These are phyloP conservation scores for Trypanosoma conorhini DNA, from an alignment of 208 protist genomes.

Conservation along the genomic window DNA sequence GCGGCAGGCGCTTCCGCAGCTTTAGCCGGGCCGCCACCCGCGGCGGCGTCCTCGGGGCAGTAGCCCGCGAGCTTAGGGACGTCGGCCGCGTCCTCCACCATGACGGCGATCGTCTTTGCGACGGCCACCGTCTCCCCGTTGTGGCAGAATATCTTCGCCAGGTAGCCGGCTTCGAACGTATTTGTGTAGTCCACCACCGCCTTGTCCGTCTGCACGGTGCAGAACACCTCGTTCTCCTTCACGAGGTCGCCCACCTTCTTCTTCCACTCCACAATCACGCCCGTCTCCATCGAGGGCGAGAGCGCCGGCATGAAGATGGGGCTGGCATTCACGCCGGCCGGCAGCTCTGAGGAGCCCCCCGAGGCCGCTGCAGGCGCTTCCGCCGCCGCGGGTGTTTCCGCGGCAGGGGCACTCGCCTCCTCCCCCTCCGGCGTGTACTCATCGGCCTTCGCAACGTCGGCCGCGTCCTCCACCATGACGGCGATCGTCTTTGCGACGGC, in stretches of 20 bases:
- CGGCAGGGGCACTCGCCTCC: no score
- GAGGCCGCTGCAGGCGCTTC: no score
- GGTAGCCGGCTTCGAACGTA: slow-evolving; percentile 92
- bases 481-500: slow-evolving; percentile 82
- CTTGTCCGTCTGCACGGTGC: slow-evolving; percentile 97
- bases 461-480: slow-evolving; percentile 84
- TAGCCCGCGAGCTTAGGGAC: slow-evolving; percentile 26
- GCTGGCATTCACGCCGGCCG: no score
- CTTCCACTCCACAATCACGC: slow-evolving; percentile 89
- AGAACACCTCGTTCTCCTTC: slow-evolving; percentile 93
- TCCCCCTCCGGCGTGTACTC: no score
- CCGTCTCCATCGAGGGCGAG: slow-evolving; percentile 88
- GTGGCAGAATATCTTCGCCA: slow-evolving; percentile 94
- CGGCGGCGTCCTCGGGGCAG: slow-evolving; percentile 30
- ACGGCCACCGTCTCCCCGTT: slow-evolving; percentile 79
- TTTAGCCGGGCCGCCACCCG: background rate
- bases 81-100: slow-evolving; percentile 84
- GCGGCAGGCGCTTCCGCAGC: background rate
- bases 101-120: slow-evolving; percentile 83
- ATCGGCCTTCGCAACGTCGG: slow-evolving; percentile 42
- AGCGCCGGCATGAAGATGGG: no score
- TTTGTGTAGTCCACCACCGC: slow-evolving; percentile 97
- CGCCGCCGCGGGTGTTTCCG: no score
- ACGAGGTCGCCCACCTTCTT: slow-evolving; percentile 93
- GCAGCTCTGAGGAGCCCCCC: no score